Percentiles rank a stretch among this genome's conserved stretches.
phyloP scores from a whole-genome alignment of 73 alveolate species.

The Breviolum minutum region DNA sequence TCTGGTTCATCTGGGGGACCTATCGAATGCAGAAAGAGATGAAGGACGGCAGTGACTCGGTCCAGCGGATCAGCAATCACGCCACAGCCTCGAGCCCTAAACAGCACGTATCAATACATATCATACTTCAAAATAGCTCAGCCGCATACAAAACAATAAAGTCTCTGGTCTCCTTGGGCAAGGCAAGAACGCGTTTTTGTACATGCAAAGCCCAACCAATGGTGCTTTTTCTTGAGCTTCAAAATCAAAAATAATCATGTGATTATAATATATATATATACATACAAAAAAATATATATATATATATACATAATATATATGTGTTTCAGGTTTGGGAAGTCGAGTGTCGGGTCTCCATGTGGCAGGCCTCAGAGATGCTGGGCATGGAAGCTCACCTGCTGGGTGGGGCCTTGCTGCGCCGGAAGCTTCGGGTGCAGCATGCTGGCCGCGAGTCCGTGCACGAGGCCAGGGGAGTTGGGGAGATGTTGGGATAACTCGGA shows the following conservation, averaged over 20 bases:
- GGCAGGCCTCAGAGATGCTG: conserved; percentile 55
- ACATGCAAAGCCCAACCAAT: not conserved
- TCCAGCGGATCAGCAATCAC: not conserved
- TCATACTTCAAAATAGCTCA: no score
- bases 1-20: conserved; percentile 79
- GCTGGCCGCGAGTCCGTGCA: conserved; percentile 85
- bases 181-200: not conserved
- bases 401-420: conserved; percentile 60
- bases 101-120: no score
- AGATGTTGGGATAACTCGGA: not conserved
- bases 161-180: not conserved
- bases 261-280: no score
- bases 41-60: conserved; percentile 19
- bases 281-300: no score
- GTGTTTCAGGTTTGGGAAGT: not conserved
- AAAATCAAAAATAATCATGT: not conserved
- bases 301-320: no score
- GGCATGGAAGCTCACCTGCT: conserved; percentile 72
- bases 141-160: no score
- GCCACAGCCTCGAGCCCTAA: not conserved
- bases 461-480: conserved; percentile 34
- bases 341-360: not conserved
- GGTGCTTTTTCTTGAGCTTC: not conserved
- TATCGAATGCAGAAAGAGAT: conserved; percentile 36
- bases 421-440: conserved; percentile 41